Percentiles rank a stretch among this genome's conserved stretches.
Conservation (phyloP, 2,329 filamentous ascomycete genomes). For the Xylariaceae sp. region DNA sequence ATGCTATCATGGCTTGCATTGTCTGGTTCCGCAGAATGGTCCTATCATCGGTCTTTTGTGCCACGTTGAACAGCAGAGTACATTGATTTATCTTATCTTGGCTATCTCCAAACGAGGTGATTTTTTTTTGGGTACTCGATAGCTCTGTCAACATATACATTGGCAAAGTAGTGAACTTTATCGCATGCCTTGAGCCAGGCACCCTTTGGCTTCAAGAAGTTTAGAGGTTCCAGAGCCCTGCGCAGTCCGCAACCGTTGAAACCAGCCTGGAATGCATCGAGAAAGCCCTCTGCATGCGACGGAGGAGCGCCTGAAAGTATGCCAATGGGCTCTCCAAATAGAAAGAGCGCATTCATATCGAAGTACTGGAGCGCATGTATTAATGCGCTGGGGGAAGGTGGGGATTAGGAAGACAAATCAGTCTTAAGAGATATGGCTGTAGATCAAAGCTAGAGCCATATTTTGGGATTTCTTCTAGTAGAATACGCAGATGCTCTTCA, state of each 20-base stretch:
- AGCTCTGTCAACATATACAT: conserved; percentile 33
- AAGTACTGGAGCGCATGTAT: conserved; percentile 32
- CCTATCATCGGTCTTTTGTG: conserved; percentile 30
- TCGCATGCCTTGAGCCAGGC: conserved; percentile 33
- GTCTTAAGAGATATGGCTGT: conserved; percentile 31
- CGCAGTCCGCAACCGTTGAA: conserved; percentile 33
- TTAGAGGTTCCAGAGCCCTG: conserved; percentile 33
- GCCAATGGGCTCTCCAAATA: conserved; percentile 33
- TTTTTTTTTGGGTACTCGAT: conserved; percentile 30
- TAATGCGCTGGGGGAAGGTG: conserved; percentile 23
- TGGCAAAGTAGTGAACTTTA: conserved; percentile 32
- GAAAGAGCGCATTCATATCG: conserved; percentile 33
- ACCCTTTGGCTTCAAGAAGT: conserved; percentile 32
- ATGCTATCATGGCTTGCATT: conserved; percentile 33
- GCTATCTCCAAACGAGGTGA: conserved; percentile 23
- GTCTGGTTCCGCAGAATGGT: conserved; percentile 30
- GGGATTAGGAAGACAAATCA: conserved; percentile 27
- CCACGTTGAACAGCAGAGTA: conserved; percentile 31
- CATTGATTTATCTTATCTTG: conserved; percentile 28
- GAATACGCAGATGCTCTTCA: conserved; percentile 31
- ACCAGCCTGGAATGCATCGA: conserved; percentile 33
- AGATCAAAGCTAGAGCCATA: conserved; percentile 33
- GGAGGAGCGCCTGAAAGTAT: conserved; percentile 32
- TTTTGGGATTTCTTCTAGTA: conserved; percentile 31
- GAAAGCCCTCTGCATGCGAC: conserved; percentile 29